Conservation (phyloP, 2,329 filamentous ascomycete species). For the Alternaria atra region DNA sequence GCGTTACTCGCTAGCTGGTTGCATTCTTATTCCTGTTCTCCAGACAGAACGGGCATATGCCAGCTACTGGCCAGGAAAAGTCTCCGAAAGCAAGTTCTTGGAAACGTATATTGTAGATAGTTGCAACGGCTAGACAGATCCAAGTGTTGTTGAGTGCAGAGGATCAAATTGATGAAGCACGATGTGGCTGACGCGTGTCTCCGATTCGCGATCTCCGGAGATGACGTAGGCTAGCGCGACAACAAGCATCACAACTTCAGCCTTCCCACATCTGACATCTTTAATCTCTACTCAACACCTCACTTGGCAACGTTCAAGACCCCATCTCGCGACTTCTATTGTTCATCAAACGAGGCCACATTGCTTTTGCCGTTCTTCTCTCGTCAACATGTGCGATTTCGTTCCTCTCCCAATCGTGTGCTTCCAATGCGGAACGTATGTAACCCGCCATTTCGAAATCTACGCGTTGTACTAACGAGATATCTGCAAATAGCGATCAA, state of each 20-base stretch:
- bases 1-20: neutral
- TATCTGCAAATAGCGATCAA: constrained; percentile 55
- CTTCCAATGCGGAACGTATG: constrained; percentile 62
- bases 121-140: neutral
- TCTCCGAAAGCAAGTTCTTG: neutral
- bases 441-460: neutral
- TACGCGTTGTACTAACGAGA: constrained; percentile 17
- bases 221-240: constrained; percentile 16
- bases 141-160: constrained; percentile 13
- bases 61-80: neutral
- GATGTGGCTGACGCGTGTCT: constrained; percentile 18
- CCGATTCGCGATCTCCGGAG: neutral
- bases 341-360: neutral
- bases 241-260: constrained; percentile 14
- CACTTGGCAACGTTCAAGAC: neutral
- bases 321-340: neutral
- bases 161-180: constrained; percentile 3
- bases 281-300: constrained; percentile 3
- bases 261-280: constrained; percentile 10
- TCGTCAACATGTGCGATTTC: constrained; percentile 40
- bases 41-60: neutral
- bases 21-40: neutral
- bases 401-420: constrained; percentile 62
- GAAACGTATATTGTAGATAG: neutral
- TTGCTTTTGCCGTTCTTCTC: neutral